Evolutionary conservation across 169 alveolate genomes (phyloP).

Genomic region (Eimeria acervulina): DNA sequence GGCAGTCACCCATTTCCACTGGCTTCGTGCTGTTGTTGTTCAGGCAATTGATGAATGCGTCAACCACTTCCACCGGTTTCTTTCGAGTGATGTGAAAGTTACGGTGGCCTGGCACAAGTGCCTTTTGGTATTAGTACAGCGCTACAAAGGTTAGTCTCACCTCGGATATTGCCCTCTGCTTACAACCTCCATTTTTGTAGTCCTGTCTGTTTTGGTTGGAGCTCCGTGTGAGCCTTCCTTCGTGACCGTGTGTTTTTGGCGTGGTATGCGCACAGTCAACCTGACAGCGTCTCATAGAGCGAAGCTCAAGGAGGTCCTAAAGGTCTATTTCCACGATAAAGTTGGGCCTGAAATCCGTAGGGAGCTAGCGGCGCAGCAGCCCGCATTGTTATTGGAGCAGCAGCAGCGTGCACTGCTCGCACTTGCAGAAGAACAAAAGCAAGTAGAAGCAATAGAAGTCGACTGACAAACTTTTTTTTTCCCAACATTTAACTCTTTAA

Average conservation of each 20-base stretch:
- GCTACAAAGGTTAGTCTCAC: conserved; percentile 81
- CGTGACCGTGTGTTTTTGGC: background rate
- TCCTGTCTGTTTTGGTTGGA: too few species aligned
- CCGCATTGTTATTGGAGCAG: conserved; percentile 78
- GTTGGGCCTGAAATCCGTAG: conserved; percentile 81
- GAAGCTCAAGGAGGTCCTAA: conserved; percentile 65
- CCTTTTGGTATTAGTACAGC: conserved; percentile 92
- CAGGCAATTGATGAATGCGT: conserved; percentile 90
- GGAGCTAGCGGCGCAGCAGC: conserved; percentile 74
- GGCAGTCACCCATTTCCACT: too few species aligned
- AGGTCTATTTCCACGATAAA: conserved; percentile 34
- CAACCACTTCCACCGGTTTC: conserved; percentile 91
- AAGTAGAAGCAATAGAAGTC: conserved; percentile 16
- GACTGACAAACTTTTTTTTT: conserved; percentile 6
- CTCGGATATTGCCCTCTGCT: too few species aligned
- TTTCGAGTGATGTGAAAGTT: conserved; percentile 84
- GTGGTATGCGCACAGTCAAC: conserved; percentile 26
- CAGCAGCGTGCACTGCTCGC: conserved; percentile 82
- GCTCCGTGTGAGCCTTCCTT: background rate
- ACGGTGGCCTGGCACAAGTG: conserved; percentile 97
- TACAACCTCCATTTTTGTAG: too few species aligned
- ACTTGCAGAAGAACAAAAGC: conserved; percentile 24
- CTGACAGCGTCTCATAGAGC: conserved; percentile 28
- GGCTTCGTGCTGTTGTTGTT: background rate
- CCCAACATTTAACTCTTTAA: background rate